phyloP scores from a whole-genome alignment of 2,329 filamentous ascomycete species.

The Fusarium pseudoanthophilum region DNA sequence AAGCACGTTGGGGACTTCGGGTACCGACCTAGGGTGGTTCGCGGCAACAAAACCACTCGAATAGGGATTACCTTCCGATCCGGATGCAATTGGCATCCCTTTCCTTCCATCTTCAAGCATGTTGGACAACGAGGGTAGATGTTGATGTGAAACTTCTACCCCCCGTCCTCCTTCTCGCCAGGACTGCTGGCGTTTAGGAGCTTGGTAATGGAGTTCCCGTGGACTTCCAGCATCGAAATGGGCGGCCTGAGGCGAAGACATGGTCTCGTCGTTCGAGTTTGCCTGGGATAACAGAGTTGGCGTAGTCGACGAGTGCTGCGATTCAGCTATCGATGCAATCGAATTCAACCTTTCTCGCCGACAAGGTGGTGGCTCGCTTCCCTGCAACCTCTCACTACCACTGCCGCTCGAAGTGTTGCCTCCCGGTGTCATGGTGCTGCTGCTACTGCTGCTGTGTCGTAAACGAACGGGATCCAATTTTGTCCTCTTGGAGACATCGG shows the following conservation, averaged over 20 bases:
- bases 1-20: slow-evolving; percentile 42
- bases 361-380: slow-evolving; percentile 60
- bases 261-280: slow-evolving; percentile 55
- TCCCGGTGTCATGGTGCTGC: slow-evolving; percentile 50
- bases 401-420: slow-evolving; percentile 54
- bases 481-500: slow-evolving; percentile 59
- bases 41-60: slow-evolving; percentile 46
- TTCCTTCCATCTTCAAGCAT: slow-evolving; percentile 55
- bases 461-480: slow-evolving; percentile 57
- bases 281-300: slow-evolving; percentile 50
- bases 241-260: slow-evolving; percentile 55
- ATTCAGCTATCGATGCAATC: slow-evolving; percentile 58
- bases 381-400: slow-evolving; percentile 59
- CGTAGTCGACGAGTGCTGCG: slow-evolving; percentile 55
- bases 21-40: slow-evolving; percentile 46
- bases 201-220: slow-evolving; percentile 42
- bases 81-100: slow-evolving; percentile 29
- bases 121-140: slow-evolving; percentile 60
- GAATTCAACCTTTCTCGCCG: slow-evolving; percentile 62
- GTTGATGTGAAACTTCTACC: slow-evolving; percentile 42
- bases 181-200: slow-evolving; percentile 43
- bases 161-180: slow-evolving; percentile 43
- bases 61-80: slow-evolving; percentile 40
- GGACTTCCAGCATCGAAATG: slow-evolving; percentile 51
- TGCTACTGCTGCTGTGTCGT: slow-evolving; percentile 54